Evolutionary conservation across 345 rosid species (phyloP).

Genomic region (Eucalyptus regnans): DNA sequence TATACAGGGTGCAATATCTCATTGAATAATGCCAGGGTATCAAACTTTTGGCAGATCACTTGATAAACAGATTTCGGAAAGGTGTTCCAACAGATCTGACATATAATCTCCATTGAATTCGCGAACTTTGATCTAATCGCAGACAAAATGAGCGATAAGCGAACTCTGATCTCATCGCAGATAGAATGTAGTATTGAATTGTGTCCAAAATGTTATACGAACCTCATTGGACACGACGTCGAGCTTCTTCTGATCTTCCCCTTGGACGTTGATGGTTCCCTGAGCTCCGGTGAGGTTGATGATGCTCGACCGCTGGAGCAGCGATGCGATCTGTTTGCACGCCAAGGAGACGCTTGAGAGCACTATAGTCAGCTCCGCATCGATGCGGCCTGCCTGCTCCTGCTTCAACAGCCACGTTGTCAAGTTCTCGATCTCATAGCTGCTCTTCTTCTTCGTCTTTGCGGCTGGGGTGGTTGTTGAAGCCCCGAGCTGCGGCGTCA

Average conservation of each 20-base stretch:
- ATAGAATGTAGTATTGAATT: neutral
- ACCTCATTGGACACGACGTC: slow-evolving; percentile 33
- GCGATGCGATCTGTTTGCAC: slow-evolving; percentile 23
- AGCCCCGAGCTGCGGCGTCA: neutral
- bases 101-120: neutral
- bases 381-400: slow-evolving; percentile 21
- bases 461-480: neutral
- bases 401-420: slow-evolving; percentile 25
- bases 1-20: neutral
- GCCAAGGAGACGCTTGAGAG: slow-evolving; percentile 25
- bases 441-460: neutral
- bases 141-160: neutral
- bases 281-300: slow-evolving; percentile 20
- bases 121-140: neutral
- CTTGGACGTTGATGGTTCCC: slow-evolving; percentile 26
- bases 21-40: neutral
- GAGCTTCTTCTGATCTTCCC: slow-evolving; percentile 34
- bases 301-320: slow-evolving; percentile 21
- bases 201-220: neutral
- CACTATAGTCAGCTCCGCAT: slow-evolving; percentile 21
- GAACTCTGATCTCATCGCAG: neutral
- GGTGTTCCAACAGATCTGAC: neutral
- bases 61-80: neutral
- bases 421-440: slow-evolving; percentile 8
- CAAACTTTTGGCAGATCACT: neutral